phyloP scores from a whole-genome alignment of 2,329 filamentous ascomycete genomes.

The Ascochyta rabiei region DNA sequence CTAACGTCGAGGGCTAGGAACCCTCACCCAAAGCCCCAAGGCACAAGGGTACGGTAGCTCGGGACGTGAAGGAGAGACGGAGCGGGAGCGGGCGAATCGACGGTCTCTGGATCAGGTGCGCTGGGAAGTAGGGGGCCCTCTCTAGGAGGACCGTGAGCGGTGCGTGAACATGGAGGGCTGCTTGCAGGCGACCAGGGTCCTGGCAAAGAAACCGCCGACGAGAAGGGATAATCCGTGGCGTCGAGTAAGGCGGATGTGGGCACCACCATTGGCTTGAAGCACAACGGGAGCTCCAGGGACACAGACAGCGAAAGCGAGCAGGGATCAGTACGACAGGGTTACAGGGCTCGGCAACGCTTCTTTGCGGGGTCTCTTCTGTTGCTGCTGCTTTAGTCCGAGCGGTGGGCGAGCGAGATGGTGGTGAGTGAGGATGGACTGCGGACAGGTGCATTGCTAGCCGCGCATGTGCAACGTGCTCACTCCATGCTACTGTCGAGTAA shows the following conservation, averaged over 20 bases:
- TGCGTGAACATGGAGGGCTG: conserved; percentile 46
- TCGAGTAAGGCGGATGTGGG: conserved; percentile 42
- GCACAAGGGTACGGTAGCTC: conserved; percentile 50
- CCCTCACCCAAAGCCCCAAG: conserved; percentile 36
- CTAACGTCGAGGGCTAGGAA: conserved; percentile 45
- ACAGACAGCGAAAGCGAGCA: conserved; percentile 35
- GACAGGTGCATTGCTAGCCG: conserved; percentile 21
- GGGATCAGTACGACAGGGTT: conserved; percentile 38
- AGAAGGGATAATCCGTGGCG: conserved; percentile 48
- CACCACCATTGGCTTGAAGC: conserved; percentile 47
- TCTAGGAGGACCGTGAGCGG: conserved; percentile 44
- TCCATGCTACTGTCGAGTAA: conserved; percentile 41
- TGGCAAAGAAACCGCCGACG: conserved; percentile 50
- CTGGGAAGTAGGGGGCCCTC: conserved; percentile 42
- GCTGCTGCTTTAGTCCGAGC: conserved; percentile 36
- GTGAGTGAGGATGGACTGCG: conserved; percentile 30
- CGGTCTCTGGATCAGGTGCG: conserved; percentile 45
- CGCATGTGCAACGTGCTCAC: conserved; percentile 29
- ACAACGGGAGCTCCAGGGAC: conserved; percentile 48
- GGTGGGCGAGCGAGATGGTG: conserved; percentile 25
- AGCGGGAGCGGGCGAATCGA: conserved; percentile 45
- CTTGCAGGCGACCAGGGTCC: conserved; percentile 43
- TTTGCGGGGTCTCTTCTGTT: conserved; percentile 48
- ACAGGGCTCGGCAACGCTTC: conserved; percentile 50
- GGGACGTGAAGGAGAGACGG: conserved; percentile 46